A percentile compares a stretch with the other conserved stretches of the same genome.
Conservation (phyloP, 176 grass and related monocot species). For the Echinochloa phyllopogon region DNA sequence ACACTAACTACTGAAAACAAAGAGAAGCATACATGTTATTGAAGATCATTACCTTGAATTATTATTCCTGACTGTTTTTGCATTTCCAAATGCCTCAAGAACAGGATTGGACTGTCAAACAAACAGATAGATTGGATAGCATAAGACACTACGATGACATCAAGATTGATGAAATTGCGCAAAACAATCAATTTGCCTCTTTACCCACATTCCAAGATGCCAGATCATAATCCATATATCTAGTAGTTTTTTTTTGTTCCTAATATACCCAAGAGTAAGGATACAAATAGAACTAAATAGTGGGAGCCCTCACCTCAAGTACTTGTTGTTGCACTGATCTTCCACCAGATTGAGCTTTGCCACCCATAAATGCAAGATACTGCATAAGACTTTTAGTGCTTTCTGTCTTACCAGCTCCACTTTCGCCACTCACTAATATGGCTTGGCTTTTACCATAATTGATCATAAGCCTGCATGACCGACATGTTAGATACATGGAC, state of each 20-base stretch:
- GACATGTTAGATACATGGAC: constrained; percentile 30
- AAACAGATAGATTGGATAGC: constrained; percentile 48
- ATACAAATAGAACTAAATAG: constrained; percentile 46
- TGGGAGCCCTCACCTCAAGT: constrained; percentile 62
- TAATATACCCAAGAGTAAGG: constrained; percentile 31
- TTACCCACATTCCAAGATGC: constrained; percentile 16
- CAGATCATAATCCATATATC: constrained; percentile 32
- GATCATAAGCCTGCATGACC: constrained; percentile 74
- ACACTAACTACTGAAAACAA: constrained; percentile 7
- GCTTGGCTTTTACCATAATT: constrained; percentile 71
- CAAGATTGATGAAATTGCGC: constrained; percentile 21
- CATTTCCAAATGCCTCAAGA: constrained; percentile 95
- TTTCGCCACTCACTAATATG: constrained; percentile 90
- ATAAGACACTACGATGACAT: constrained; percentile 42
- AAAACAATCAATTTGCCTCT: constrained; percentile 16
- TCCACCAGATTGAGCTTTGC: constrained; percentile 67
- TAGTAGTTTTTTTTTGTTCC: constrained; percentile 22
- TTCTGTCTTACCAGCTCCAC: constrained; percentile 92
- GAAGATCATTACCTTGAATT: constrained; percentile 74
- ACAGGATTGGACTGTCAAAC: constrained; percentile 87
- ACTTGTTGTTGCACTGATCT: constrained; percentile 87
- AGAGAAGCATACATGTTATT: constrained; percentile 16
- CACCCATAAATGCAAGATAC: constrained; percentile 92
- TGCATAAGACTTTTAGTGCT: constrained; percentile 95
- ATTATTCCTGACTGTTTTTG: constrained; percentile 94